Evolutionary conservation across 352 stramenopile species (phyloP).

Genomic region (Globisporangium recalcitrans): DNA sequence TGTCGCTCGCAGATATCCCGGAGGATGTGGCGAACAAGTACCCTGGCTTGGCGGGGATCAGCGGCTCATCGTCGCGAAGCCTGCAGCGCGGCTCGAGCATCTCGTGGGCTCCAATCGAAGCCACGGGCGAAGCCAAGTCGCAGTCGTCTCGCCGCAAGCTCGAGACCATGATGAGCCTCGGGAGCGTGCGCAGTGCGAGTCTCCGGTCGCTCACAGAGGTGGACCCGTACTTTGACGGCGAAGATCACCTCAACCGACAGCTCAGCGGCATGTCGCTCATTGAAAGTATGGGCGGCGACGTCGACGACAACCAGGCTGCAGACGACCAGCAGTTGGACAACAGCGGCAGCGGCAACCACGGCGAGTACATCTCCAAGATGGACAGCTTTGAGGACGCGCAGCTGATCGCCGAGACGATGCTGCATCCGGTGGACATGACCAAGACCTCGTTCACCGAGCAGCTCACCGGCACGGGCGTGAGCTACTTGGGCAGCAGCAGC

Average conservation of each 20-base stretch:
- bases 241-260: slow-evolving; percentile 31
- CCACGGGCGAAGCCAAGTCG: slow-evolving; percentile 4
- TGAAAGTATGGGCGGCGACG: slow-evolving; percentile 11
- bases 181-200: slow-evolving; percentile 45
- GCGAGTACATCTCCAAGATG: slow-evolving; percentile 22
- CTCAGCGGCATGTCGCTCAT: slow-evolving; percentile 48
- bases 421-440: slow-evolving; percentile 28
- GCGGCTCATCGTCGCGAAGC: slow-evolving; percentile 8
- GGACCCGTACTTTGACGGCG: slow-evolving; percentile 47
- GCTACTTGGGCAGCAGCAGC: slow-evolving; percentile 12
- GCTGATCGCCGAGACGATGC: slow-evolving; percentile 27
- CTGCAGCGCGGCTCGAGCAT: slow-evolving; percentile 17
- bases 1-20: slow-evolving; percentile 28
- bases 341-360: slow-evolving; percentile 1
- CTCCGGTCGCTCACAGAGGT: slow-evolving; percentile 46
- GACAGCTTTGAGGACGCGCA: slow-evolving; percentile 23
- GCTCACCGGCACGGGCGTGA: slow-evolving; percentile 29
- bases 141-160: slow-evolving; percentile 24
- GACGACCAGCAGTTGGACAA: slow-evolving; percentile 11
- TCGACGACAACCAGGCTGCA: slow-evolving; percentile 10
- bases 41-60: slow-evolving; percentile 8
- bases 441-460: slow-evolving; percentile 29
- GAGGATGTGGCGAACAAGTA: slow-evolving; percentile 13
- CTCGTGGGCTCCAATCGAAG: slow-evolving; percentile 19
- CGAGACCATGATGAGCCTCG: slow-evolving; percentile 51